Evolutionary conservation across 2,329 filamentous ascomycete species (phyloP).

Genomic region (Pyrenophora seminiperda): DNA sequence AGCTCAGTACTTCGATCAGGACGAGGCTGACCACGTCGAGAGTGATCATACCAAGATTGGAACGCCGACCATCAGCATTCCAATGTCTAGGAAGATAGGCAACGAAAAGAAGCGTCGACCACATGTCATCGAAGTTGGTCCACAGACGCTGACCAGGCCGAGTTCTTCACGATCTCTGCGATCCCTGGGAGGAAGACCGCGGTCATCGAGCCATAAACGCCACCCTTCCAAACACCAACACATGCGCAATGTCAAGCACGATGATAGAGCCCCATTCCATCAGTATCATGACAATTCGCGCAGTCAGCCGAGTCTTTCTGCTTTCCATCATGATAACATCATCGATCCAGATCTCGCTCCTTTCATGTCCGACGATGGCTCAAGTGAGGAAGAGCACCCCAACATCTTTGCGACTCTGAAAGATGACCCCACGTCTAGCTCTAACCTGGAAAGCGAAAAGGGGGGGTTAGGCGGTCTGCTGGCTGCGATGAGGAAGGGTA

Average conservation of each 20-base stretch:
- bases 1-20: conserved; percentile 27
- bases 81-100: conserved; percentile 67
- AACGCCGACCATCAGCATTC: conserved; percentile 68
- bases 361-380: conserved; percentile 93
- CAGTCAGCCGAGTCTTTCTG: conserved; percentile 72
- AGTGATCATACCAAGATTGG: conserved; percentile 52
- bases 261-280: conserved; percentile 88
- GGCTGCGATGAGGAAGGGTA: conserved; percentile 74
- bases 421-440: conserved; percentile 63
- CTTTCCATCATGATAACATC: conserved; percentile 98
- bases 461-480: conserved; percentile 74
- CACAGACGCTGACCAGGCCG: conserved; percentile 77
- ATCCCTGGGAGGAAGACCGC: conserved; percentile 71
- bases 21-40: conserved; percentile 35
- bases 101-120: conserved; percentile 84
- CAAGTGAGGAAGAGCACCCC: conserved; percentile 89
- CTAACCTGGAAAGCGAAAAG: conserved; percentile 74
- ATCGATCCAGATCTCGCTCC: conserved; percentile 95
- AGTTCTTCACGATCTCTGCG: conserved; percentile 89
- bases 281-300: conserved; percentile 72
- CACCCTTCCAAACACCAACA: conserved; percentile 88
- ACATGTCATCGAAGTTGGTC: conserved; percentile 85
- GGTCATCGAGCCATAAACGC: conserved; percentile 78
- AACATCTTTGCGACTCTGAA: conserved; percentile 79
- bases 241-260: conserved; percentile 75